Conservation (phyloP, 768 basidiomycete genomes). For the Phanerochaete sordida region DNA sequence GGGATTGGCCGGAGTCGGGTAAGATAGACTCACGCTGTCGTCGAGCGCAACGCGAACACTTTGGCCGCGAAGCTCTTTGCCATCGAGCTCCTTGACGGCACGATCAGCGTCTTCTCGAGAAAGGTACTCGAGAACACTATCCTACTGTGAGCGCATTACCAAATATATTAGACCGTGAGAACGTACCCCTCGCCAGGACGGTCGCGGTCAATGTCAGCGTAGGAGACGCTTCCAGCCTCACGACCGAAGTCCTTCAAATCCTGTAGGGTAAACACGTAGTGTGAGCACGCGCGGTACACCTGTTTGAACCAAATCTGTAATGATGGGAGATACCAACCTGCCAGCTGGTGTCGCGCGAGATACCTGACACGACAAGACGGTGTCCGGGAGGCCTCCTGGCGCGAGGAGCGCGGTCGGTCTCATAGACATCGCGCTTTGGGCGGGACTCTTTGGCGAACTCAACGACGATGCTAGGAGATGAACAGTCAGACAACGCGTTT, state of each 20-base stretch:
- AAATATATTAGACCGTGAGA: background rate
- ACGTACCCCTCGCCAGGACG: conserved; percentile 82
- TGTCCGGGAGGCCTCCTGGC: conserved; percentile 77
- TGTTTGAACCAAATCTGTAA: conserved; percentile 1
- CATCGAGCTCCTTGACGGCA: conserved; percentile 84
- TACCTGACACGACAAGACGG: conserved; percentile 81
- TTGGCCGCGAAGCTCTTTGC: conserved; percentile 83
- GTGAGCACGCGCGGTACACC: background rate
- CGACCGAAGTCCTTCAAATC: conserved; percentile 98
- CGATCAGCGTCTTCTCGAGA: conserved; percentile 88
- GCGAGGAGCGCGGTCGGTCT: conserved; percentile 60
- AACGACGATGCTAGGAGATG: conserved; percentile 73
- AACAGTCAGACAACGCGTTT: conserved; percentile 2
- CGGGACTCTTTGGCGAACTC: conserved; percentile 95
- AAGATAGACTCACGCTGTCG: conserved; percentile 46
- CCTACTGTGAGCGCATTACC: background rate
- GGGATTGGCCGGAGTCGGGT: background rate
- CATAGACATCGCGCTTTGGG: conserved; percentile 75
- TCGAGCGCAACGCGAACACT: conserved; percentile 69
- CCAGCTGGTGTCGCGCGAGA: conserved; percentile 96
- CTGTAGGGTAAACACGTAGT: conserved; percentile 47
- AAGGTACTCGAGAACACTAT: conserved; percentile 87
- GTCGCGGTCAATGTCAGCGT: conserved; percentile 92
- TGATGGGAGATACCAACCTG: conserved; percentile 72
- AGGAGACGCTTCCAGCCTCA: conserved; percentile 88